Percentiles rank a stretch among this genome's conserved stretches.
phyloP scores from a whole-genome alignment of 139 green algal species.

The Zygnema cylindricum region DNA sequence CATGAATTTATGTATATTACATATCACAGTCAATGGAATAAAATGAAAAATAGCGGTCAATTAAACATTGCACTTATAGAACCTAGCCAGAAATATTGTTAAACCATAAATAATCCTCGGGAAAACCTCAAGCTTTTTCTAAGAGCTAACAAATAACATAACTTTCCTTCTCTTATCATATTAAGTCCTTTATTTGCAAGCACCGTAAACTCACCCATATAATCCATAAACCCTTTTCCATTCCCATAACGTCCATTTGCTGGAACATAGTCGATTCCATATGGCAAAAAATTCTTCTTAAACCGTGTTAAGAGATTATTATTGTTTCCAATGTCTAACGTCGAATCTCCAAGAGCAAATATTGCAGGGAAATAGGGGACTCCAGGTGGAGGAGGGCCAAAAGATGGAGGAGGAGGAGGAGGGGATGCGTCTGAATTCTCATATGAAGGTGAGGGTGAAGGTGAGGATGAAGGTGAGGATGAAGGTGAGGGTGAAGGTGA shows the following conservation, averaged over 20 bases:
- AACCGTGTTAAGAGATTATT: neutral
- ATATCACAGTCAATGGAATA: neutral
- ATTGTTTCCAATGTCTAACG: conserved; percentile 25
- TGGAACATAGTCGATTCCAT: conserved; percentile 24
- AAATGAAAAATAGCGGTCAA: neutral
- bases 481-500: no score
- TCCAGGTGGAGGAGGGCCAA: neutral
- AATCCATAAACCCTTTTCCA: conserved; percentile 21
- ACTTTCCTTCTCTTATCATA: neutral
- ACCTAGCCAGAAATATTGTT: neutral
- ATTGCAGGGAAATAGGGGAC: conserved; percentile 7
- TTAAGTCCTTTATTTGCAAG: neutral
- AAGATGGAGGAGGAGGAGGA: neutral
- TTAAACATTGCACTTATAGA: neutral
- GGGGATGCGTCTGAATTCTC: no score
- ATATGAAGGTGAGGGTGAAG: no score
- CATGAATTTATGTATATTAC: no score
- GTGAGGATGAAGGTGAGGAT: no score
- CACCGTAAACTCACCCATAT: neutral
- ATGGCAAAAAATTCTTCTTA: conserved; percentile 21
- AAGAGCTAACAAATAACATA: neutral
- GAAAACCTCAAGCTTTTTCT: no score
- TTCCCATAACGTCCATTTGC: conserved; percentile 11
- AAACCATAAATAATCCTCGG: no score
- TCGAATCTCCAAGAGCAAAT: conserved; percentile 12